Percentiles rank a stretch among this genome's conserved stretches.
These are phyloP conservation scores for Fraxinus nigra DNA, from an alignment of 305 asterid species.

Conservation along the genomic window DNA sequence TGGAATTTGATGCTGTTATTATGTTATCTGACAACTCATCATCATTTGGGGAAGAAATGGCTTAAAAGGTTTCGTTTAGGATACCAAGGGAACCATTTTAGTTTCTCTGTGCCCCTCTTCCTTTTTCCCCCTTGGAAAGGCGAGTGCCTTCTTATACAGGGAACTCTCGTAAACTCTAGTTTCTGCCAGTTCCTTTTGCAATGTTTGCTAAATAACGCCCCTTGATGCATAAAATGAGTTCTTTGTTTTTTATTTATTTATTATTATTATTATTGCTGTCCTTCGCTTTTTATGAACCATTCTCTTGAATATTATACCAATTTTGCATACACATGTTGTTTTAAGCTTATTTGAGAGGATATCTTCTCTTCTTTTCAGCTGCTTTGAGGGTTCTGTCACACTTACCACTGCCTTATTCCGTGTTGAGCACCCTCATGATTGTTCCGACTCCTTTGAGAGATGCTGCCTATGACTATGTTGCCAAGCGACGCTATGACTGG, in stretches of 20 bases:
- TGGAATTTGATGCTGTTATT: background rate
- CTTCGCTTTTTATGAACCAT: background rate
- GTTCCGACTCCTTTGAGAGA: conserved; percentile 79
- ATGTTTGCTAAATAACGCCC: background rate
- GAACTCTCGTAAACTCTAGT: background rate
- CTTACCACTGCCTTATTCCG: conserved; percentile 74
- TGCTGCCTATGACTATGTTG: conserved; percentile 70
- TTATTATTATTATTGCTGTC: background rate
- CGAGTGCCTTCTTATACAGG: background rate
- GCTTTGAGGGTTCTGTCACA: conserved; percentile 71
- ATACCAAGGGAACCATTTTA: background rate
- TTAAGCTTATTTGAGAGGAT: background rate
- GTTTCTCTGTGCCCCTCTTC: background rate
- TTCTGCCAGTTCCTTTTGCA: background rate
- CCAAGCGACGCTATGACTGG: conserved; percentile 72
- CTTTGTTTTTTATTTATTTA: background rate
- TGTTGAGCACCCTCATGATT: conserved; percentile 53
- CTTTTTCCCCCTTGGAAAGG: background rate
- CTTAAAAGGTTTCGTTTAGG: background rate
- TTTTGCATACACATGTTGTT: background rate
- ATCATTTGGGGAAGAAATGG: background rate
- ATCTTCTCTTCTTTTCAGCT: conserved; percentile 68
- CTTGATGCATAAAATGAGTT: background rate
- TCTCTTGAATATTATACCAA: background rate
- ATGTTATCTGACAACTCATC: background rate